Conservation (phyloP, 495 filamentous ascomycete genomes). For the Penicillium parvum region DNA sequence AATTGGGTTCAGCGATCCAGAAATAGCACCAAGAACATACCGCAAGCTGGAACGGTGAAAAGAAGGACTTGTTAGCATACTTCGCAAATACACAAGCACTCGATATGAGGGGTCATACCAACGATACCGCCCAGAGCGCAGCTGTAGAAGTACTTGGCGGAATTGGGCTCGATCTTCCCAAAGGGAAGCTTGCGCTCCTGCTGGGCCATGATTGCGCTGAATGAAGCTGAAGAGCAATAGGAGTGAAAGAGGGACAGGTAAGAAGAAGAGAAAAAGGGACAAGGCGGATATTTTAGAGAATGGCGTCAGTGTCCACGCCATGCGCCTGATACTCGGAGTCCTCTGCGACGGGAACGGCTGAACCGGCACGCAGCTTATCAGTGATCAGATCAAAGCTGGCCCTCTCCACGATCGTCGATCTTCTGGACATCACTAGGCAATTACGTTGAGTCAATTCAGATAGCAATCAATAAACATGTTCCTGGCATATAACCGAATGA, state of each 20-base stretch:
- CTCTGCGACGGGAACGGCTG: conserved; percentile 18
- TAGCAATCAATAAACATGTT: too few relatives aligned
- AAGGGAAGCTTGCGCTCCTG: conserved; percentile 42
- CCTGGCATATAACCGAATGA: too few relatives aligned
- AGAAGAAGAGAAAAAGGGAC: not conserved
- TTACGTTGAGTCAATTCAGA: too few relatives aligned
- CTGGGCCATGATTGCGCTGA: conserved; percentile 25
- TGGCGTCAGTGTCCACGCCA: conserved; percentile 19
- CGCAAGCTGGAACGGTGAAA: conserved; percentile 49
- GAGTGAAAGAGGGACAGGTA: not conserved
- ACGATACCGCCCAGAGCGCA: conserved; percentile 63
- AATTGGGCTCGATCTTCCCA: conserved; percentile 62
- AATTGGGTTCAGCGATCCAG: not conserved
- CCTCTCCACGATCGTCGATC: conserved; percentile 2
- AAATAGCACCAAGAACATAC: conserved; percentile 28
- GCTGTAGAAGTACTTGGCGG: conserved; percentile 61
- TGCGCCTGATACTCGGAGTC: conserved; percentile 1
- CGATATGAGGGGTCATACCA: conserved; percentile 36
- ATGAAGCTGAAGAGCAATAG: conserved; percentile 1
- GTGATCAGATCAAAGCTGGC: too few relatives aligned
- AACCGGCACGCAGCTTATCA: conserved; percentile 16
- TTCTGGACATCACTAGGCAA: not conserved
- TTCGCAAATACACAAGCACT: not conserved
- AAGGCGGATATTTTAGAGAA: too few relatives aligned
- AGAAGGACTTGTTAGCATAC: not conserved